Evolutionary conservation across 2,329 filamentous ascomycete species (phyloP), one percentile per base, ranked within the genome.

Genomic region (Emergomyces orientalis): DNA sequence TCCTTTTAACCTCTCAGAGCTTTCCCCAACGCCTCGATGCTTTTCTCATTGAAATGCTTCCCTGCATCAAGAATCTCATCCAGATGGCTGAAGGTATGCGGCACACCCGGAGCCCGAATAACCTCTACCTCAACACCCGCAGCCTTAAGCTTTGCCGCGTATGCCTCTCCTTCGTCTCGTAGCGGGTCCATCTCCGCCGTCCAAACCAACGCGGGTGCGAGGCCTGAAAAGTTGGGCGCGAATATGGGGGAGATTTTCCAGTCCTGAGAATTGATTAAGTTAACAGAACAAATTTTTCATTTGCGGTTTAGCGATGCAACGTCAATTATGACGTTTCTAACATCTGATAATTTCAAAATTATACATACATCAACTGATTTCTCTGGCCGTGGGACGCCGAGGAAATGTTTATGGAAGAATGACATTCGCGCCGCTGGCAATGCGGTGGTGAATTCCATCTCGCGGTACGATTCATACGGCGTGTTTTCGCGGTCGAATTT

Each of bases 181-280:
- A 77, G 68, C 57, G 74, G 71, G 65, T 78, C 76, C 68, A 78
- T 71, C 65, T 77, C 76, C 11, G 76, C 75, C 1, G 74, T 77
- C 60, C 72, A 70, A 22, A 77, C 69, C 56, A 77, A 64, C 3
- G 76, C 76, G 3, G 75, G 74, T 13, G 76, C 75, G 39, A 78
- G 63, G 54, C 71, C 67, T 13, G 67, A 59, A 47, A 77, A 75
- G 57, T 71, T 70, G 2, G 72, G 68, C 3, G 75, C 71, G 19
- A 73, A 65, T n/a, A 78, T 76, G 3, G 75, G 76, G 4, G 75
- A 77, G 52, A 77, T 76, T 60, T 74, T 76, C 75, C 75, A 77
- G 63, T 77, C 73, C 74, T 76, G 56, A 3, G 7, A 5, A 9
- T 19, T 11, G 60, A n/a, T 56, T 47, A 59, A 52, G 25, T 32